Evolutionary conservation across 2,329 filamentous ascomycete genomes (phyloP), one percentile per base, ranked within the genome.

Genomic region (Colletotrichum magnum): DNA sequence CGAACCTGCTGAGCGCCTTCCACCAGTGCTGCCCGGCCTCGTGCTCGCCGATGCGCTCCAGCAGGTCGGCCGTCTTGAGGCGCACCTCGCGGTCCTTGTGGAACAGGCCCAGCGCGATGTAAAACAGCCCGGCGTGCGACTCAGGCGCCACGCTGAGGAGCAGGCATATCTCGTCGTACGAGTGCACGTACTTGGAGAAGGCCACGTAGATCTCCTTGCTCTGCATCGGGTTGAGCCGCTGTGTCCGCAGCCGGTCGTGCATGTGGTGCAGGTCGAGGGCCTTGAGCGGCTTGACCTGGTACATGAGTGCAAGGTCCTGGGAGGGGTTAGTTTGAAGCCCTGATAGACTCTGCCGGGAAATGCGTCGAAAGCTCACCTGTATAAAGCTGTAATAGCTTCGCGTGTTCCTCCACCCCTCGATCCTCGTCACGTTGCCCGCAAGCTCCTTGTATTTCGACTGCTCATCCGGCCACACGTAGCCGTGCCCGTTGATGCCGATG

Each of bases 401-500:
- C 1, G 96, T 98, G 72, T 94, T 97, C 73, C 96, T 90, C 96
- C 96, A 99, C 65, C 95, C 96, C 82, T 99, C 96, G 71, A 99
- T 97, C 65, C 96, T 88, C 66, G 93, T 94, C 54, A 96, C 94
- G 70, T 97, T 97, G 3, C 94, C 95, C 16, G 94, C 93, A 45
- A 99, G 88, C 81, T 99, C 96, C 75, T 91, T 92, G 74, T 93
- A 88, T 80, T 94, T 95, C 7, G 92, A 87, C 48, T 86, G 84
- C 64, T 98, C 94, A 75, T 97, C 94, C 3, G 92, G 83, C 96
- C 96, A 99, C 41, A 99, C 95, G 77, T 97, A 98, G 48, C 96
- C 96, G 78, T 98, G 96, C 0, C 95, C 95, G 13, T 88, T 88
- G 13, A 93, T 85, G 5, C 87, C 87, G 4, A 87, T 86, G 4